Evolutionary conservation across 352 stramenopile genomes (phyloP).

Genomic region (Elongisporangium prolatum): DNA sequence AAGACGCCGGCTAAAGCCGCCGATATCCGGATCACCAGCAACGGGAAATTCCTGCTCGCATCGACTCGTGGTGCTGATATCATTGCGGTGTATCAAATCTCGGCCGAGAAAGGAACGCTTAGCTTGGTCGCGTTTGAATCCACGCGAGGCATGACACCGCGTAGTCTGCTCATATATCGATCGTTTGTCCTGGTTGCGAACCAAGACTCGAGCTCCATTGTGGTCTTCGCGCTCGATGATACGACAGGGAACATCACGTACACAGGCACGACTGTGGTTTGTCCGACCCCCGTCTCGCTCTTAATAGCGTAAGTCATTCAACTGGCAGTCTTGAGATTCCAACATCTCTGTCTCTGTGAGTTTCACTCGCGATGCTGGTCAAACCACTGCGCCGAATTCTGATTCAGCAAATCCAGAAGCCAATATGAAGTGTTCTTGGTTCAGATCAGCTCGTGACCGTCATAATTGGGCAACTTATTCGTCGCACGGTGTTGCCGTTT

Average conservation of each 20-base stretch:
- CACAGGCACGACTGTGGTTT: constrained; percentile 21
- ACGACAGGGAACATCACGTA: constrained; percentile 25
- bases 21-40: constrained; percentile 27
- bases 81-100: constrained; percentile 27
- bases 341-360: too few species aligned
- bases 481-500: too few species aligned
- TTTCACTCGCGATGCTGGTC: too few species aligned
- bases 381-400: too few species aligned
- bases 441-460: too few species aligned
- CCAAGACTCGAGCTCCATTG: constrained; percentile 43
- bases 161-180: constrained; percentile 26
- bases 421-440: too few species aligned
- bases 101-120: constrained; percentile 11
- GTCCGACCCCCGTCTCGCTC: constrained; percentile 38
- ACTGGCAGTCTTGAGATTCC: too few species aligned
- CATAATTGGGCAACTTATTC: too few species aligned
- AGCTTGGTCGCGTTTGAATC: constrained; percentile 18
- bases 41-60: constrained; percentile 34
- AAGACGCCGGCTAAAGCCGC: neutral
- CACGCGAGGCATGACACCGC: constrained; percentile 27
- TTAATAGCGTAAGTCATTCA: neutral
- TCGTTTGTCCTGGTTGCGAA: constrained; percentile 35
- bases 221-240: constrained; percentile 35
- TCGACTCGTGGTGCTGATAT: constrained; percentile 43
- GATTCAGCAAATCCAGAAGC: too few species aligned